Percentiles rank a stretch among this genome's conserved stretches.
These are phyloP conservation scores for Ailanthus altissimus DNA, from an alignment of 345 rosid species.

Conservation along the genomic window DNA sequence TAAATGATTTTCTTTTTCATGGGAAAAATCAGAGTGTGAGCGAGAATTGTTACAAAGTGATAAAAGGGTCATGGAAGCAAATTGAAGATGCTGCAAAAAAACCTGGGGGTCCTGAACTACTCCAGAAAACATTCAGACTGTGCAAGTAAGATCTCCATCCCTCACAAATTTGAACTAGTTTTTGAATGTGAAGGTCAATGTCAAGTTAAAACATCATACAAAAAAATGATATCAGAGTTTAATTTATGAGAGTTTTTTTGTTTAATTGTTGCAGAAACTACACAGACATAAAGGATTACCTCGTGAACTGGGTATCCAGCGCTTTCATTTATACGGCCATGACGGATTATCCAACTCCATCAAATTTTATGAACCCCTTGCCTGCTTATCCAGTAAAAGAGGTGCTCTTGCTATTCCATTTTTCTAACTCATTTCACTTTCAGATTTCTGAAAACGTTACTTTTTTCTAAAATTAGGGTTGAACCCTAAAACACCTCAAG, in stretches of 20 bases:
- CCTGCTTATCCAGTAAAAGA: slow-evolving; percentile 61
- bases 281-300: slow-evolving; percentile 20
- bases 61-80: slow-evolving; percentile 51
- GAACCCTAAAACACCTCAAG: too few relatives aligned
- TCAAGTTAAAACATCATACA: too few relatives aligned
- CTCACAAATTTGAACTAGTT: not conserved
- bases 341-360: slow-evolving; percentile 68
- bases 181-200: too few relatives aligned
- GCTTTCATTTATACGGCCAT: slow-evolving; percentile 58
- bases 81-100: slow-evolving; percentile 33
- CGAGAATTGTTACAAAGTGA: slow-evolving; percentile 60
- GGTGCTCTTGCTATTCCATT: slow-evolving; percentile 21
- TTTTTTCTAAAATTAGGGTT: too few relatives aligned
- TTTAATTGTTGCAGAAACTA: slow-evolving; percentile 34
- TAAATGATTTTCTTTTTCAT: not conserved
- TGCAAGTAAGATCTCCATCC: slow-evolving; percentile 44
- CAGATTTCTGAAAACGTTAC: too few relatives aligned
- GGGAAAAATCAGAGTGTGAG: slow-evolving; percentile 41
- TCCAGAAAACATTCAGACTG: slow-evolving; percentile 44
- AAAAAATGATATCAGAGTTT: too few relatives aligned
- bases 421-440: not conserved
- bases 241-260: too few relatives aligned
- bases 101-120: slow-evolving; percentile 39
- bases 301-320: slow-evolving; percentile 37
- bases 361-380: slow-evolving; percentile 51